phyloP scores from a whole-genome alignment of 2,329 filamentous ascomycete species.

The Fusarium buharicum region DNA sequence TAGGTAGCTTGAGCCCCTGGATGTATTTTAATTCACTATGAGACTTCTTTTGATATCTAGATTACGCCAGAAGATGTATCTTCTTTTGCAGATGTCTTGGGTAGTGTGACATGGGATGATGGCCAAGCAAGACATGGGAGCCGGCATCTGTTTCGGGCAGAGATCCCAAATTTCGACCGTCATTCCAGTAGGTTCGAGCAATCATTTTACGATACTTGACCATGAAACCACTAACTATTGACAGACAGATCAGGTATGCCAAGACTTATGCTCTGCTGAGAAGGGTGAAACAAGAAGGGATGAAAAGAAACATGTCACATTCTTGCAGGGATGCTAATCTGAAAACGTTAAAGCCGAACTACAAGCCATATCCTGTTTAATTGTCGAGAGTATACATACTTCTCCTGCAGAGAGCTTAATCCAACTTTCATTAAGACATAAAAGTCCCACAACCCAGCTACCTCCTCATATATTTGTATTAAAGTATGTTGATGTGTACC shows the following conservation, averaged over 20 bases:
- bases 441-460: too few relatives aligned
- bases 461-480: too few relatives aligned
- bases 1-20: too few relatives aligned
- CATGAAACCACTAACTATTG: background rate
- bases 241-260: background rate
- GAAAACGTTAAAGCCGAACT: too few relatives aligned
- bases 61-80: background rate
- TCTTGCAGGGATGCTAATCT: too few relatives aligned
- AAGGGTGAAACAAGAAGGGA: background rate
- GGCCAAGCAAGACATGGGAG: conserved; percentile 24
- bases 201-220: background rate
- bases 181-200: conserved; percentile 13
- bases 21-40: too few relatives aligned
- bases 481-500: too few relatives aligned
- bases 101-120: background rate
- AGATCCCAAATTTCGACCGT: conserved; percentile 33
- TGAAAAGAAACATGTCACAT: background rate
- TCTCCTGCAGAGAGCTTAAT: too few relatives aligned
- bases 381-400: too few relatives aligned
- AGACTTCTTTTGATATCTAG: too few relatives aligned
- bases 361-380: too few relatives aligned
- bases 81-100: background rate
- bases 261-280: background rate
- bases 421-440: too few relatives aligned
- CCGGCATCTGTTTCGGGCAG: conserved; percentile 28